These are phyloP conservation scores for Arachnomyces sp. DNA, from an alignment of 2,329 filamentous ascomycete species.

Conservation along the genomic window DNA sequence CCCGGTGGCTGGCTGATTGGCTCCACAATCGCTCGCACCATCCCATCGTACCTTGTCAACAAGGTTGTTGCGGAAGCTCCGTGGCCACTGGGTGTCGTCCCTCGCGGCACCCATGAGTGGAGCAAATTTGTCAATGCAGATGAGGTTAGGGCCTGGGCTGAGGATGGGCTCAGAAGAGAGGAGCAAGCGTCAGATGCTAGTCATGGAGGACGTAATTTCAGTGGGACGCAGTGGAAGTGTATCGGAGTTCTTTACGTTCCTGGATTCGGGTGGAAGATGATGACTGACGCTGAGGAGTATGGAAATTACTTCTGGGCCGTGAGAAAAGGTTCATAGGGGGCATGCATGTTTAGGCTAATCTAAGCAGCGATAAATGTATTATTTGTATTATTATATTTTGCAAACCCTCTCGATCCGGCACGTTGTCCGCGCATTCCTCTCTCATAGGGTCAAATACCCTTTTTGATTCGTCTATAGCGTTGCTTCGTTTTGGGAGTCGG, in stretches of 20 bases:
- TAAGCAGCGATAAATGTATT: too few relatives aligned
- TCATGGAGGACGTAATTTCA: slow-evolving; percentile 13
- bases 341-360: neutral
- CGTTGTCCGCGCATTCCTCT: too few relatives aligned
- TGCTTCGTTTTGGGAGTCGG: too few relatives aligned
- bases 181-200: slow-evolving; percentile 14
- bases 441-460: too few relatives aligned
- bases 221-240: slow-evolving; percentile 49
- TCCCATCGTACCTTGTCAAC: slow-evolving; percentile 83
- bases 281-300: slow-evolving; percentile 69
- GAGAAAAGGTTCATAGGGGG: slow-evolving; percentile 40
- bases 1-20: slow-evolving; percentile 90
- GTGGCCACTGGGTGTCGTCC: slow-evolving; percentile 65
- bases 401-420: too few relatives aligned
- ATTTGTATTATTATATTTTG: too few relatives aligned
- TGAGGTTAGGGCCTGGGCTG: slow-evolving; percentile 52
- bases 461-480: too few relatives aligned
- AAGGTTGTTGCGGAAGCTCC: slow-evolving; percentile 82
- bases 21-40: slow-evolving; percentile 85
- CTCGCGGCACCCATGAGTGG: slow-evolving; percentile 92
- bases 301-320: slow-evolving; percentile 97
- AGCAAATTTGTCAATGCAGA: slow-evolving; percentile 84
- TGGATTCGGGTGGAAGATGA: slow-evolving; percentile 78
- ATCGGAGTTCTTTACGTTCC: slow-evolving; percentile 88
- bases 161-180: slow-evolving; percentile 40